Conservation (phyloP, 2,329 filamentous ascomycete species). For the Trematosphaeria pertusa region DNA sequence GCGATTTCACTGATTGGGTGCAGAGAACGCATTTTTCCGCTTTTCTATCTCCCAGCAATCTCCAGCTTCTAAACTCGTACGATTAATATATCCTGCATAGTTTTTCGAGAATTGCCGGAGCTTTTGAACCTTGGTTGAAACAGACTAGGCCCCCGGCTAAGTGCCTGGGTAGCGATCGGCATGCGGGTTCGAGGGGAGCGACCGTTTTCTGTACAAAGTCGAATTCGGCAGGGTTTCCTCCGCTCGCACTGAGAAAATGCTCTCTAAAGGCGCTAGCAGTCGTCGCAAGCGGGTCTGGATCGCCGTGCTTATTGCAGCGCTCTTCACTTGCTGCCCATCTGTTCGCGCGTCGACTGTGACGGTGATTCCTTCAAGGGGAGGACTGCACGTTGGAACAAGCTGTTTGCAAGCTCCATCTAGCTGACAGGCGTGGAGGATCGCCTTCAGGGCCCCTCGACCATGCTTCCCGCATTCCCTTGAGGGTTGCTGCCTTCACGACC, state of each 20-base stretch:
- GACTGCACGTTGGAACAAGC: constrained; percentile 27
- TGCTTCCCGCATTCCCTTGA: constrained; percentile 47
- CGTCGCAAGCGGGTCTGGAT: background rate
- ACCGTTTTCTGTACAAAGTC: constrained; percentile 28
- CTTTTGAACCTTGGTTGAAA: constrained; percentile 25
- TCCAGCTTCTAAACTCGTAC: constrained; percentile 12
- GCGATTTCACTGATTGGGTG: constrained; percentile 19
- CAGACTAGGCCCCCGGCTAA: constrained; percentile 28
- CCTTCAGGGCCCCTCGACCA: constrained; percentile 47
- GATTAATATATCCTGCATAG: constrained; percentile 17
- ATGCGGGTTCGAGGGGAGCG: constrained; percentile 23
- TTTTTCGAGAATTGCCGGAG: constrained; percentile 24
- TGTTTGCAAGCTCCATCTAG: constrained; percentile 22
- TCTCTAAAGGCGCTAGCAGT: background rate
- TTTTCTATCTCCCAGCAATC: constrained; percentile 12
- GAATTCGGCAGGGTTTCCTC: constrained; percentile 4
- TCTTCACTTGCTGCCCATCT: background rate
- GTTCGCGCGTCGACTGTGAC: too few species aligned
- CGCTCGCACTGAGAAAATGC: background rate
- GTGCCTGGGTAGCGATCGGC: constrained; percentile 33
- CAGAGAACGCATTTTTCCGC: constrained; percentile 9
- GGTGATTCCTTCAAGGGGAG: too few species aligned
- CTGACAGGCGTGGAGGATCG: constrained; percentile 37
- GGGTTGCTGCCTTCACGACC: constrained; percentile 32
- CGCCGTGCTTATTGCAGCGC: background rate